Base-by-base conservation (phyloP, 495 filamentous ascomycete species). In the Neurospora tetrasperma region DNA sequence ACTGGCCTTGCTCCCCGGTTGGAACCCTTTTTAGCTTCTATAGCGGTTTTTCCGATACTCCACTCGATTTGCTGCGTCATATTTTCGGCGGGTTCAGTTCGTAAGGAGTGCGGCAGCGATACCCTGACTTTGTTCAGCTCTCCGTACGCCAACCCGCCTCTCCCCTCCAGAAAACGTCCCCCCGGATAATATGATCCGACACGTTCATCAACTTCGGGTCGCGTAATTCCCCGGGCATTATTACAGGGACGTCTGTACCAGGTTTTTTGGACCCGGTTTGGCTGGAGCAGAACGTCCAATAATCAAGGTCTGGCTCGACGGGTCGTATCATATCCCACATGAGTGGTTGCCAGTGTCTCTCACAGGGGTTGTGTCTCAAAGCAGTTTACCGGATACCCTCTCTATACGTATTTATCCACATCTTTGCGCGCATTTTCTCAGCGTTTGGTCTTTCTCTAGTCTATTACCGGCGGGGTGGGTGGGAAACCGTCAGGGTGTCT, bases 41-140 rank as follows among this genome's bases (percentile, higher is more conserved):
- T 44, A 40, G n/a, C 70, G 54, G 54, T 27, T 62, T 75, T 74
- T 72, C 76, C 77, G 76, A 75, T 74, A 77, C 69, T 77, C 74
- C 77, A 78, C 80, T 81, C 82, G 78, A 71, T 75, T 76, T 59
- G 42, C 69, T 73, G 72, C 71, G 71, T 72, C 44, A 70, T 68
- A 59, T 69, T 74, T 73, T 59, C 71, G 48, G 72, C 69, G 70
- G 71, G 71, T 73, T 77, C 76, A 75, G 44, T 73, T 76, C 54
- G 69, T 70, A 69, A 42, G 73, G 66, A 69, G 18, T 69, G 70
- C 54, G 73, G 73, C 70, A 44, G 70, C 70, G 74, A 73, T 79
- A 74, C 76, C 70, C 35, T 46, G 69, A 42, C 41, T 71, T 39
- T 70, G 69, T 54, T 62, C 54, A 62, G 54, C 54, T 62, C 54